Conservation (phyloP, 2,329 filamentous ascomycete genomes). For the Epichloe brachyelytri region DNA sequence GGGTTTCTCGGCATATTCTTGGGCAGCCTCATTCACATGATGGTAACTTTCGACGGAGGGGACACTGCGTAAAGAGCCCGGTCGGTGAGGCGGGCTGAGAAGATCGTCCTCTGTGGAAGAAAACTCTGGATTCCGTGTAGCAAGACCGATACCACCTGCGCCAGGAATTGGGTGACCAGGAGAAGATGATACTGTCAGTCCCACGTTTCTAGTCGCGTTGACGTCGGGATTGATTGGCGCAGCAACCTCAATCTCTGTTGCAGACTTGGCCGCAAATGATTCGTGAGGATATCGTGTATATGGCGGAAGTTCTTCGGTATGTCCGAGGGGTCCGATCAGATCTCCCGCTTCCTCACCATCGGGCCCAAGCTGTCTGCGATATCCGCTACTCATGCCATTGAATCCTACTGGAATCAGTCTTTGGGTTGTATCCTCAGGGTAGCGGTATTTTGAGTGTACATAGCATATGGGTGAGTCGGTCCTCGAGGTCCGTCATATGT, state of each 20-base stretch:
- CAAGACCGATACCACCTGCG: constrained; percentile 48
- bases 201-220: not conserved
- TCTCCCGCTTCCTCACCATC: constrained; percentile 80
- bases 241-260: constrained; percentile 9
- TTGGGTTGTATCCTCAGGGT: constrained; percentile 33
- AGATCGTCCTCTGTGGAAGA: constrained; percentile 42
- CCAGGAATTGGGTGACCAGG: constrained; percentile 29
- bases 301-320: constrained; percentile 81
- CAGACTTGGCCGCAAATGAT: constrained; percentile 34
- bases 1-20: constrained; percentile 34
- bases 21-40: constrained; percentile 39
- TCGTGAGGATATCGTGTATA: constrained; percentile 85
- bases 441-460: constrained; percentile 73
- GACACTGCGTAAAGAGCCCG: constrained; percentile 38
- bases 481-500: constrained; percentile 48
- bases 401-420: constrained; percentile 59
- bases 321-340: constrained; percentile 75
- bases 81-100: constrained; percentile 27
- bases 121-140: constrained; percentile 50
- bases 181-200: not conserved
- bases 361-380: constrained; percentile 60
- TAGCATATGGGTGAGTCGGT: constrained; percentile 72
- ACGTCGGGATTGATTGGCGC: not conserved
- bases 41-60: constrained; percentile 29
- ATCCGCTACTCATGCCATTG: constrained; percentile 50